Conservation (phyloP, 805 yeast genomes). For the Candida oleophila region DNA sequence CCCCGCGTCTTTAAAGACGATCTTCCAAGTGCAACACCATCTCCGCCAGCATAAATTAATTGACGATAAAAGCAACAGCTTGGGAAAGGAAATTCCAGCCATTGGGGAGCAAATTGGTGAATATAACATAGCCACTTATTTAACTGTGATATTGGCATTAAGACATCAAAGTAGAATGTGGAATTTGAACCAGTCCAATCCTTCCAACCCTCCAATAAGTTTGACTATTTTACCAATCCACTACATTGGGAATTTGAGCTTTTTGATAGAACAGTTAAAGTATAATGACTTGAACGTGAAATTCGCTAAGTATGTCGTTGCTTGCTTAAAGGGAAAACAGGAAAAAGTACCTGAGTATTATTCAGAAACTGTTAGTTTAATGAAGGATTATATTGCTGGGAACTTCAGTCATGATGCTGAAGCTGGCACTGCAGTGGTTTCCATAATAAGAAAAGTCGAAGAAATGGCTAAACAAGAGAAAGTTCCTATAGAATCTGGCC, state of each 20-base stretch:
- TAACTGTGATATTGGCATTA: constrained; percentile 49
- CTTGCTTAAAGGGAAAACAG: constrained; percentile 1
- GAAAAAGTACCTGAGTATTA: constrained; percentile 12
- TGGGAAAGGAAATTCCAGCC: constrained; percentile 1
- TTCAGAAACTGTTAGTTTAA: constrained; percentile 41
- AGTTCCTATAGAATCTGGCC: background rate
- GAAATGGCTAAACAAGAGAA: constrained; percentile 3
- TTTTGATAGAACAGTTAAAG: constrained; percentile 20
- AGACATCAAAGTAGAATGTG: constrained; percentile 49
- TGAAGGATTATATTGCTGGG: constrained; percentile 57
- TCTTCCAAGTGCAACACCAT: background rate
- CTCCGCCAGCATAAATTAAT: background rate
- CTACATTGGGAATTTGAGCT: constrained; percentile 11
- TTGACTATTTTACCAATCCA: constrained; percentile 32
- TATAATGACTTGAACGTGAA: constrained; percentile 15
- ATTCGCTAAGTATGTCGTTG: constrained; percentile 20
- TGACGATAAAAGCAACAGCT: background rate
- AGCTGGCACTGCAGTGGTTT: constrained; percentile 47
- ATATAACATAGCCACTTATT: constrained; percentile 17
- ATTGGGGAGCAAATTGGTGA: background rate
- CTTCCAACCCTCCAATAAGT: constrained; percentile 30
- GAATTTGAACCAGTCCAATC: constrained; percentile 29
- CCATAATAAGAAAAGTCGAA: constrained; percentile 30
- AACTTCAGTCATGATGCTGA: constrained; percentile 46
- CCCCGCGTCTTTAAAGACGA: background rate